Evolutionary conservation across 2,329 filamentous ascomycete genomes (phyloP).

Genomic region (Conoideocrella luteorostrata): DNA sequence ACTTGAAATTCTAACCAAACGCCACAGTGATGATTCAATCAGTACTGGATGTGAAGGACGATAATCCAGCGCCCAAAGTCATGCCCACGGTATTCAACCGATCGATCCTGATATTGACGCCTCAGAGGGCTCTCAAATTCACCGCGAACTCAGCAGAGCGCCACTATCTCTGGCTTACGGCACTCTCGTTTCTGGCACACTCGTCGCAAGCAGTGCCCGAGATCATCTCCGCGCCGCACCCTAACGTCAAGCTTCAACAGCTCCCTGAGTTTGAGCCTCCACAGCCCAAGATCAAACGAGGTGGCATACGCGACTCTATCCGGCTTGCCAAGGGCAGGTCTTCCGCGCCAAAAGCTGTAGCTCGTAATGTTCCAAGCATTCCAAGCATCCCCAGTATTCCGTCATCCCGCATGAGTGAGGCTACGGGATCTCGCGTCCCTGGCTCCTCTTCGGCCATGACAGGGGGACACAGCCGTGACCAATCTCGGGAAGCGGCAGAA

Average conservation of each 20-base stretch:
- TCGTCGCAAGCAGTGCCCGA: slow-evolving; percentile 77
- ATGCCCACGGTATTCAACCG: slow-evolving; percentile 67
- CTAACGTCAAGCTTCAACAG: slow-evolving; percentile 29
- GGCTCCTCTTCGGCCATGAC: slow-evolving; percentile 33
- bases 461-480: slow-evolving; percentile 36
- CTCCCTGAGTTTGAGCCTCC: slow-evolving; percentile 47
- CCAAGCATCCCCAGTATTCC: slow-evolving; percentile 34
- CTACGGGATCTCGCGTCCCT: slow-evolving; percentile 28
- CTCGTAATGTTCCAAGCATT: slow-evolving; percentile 48
- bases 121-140: slow-evolving; percentile 90
- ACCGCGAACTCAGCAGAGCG: slow-evolving; percentile 77
- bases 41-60: slow-evolving; percentile 93
- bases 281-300: slow-evolving; percentile 40
- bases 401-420: slow-evolving; percentile 30
- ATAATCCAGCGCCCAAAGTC: slow-evolving; percentile 76
- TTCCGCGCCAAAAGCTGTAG: slow-evolving; percentile 44
- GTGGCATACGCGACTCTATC: slow-evolving; percentile 78
- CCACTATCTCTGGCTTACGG: slow-evolving; percentile 92
- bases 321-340: slow-evolving; percentile 71
- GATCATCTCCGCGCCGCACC: slow-evolving; percentile 50
- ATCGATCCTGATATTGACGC: slow-evolving; percentile 91
- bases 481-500: slow-evolving; percentile 57
- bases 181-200: slow-evolving; percentile 89
- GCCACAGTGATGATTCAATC: slow-evolving; percentile 84
- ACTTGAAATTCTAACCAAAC: slow-evolving; percentile 22